Evolutionary conservation across 2,329 filamentous ascomycete genomes (phyloP).

Genomic region (Gyromitra esculenta): DNA sequence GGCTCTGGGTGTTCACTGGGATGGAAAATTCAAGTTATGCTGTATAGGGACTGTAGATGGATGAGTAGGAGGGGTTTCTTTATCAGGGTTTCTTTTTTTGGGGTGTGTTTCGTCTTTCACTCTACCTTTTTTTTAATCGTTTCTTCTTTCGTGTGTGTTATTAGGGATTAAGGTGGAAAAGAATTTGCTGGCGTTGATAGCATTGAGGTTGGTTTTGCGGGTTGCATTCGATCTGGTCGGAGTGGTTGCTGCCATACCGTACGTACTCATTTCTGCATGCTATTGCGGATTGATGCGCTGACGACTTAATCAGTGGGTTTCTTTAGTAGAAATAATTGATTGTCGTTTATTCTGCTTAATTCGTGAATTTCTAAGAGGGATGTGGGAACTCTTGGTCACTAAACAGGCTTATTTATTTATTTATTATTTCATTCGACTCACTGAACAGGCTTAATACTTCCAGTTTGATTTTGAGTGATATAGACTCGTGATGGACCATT

Average conservation of each 20-base stretch:
- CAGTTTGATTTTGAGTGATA: background rate
- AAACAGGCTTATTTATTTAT: background rate
- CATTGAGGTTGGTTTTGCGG: background rate
- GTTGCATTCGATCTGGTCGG: background rate
- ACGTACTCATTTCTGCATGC: background rate
- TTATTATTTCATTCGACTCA: background rate
- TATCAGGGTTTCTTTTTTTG: conserved; percentile 4
- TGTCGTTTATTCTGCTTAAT: background rate
- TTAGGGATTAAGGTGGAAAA: conserved; percentile 30
- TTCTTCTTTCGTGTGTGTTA: conserved; percentile 22
- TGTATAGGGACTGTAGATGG: conserved; percentile 17
- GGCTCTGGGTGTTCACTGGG: background rate
- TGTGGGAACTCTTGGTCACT: background rate
- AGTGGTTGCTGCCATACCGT: background rate
- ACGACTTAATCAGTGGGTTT: background rate
- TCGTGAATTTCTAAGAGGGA: background rate
- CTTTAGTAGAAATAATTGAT: conserved; percentile 21
- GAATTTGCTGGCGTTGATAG: conserved; percentile 20
- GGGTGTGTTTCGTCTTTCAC: background rate
- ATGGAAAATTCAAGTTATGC: background rate
- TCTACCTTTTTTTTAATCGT: conserved; percentile 30
- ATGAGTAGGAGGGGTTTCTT: conserved; percentile 9
- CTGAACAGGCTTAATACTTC: background rate
- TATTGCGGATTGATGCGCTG: background rate
- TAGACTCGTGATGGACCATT: background rate